Percentiles rank a stretch among this genome's conserved stretches.
Conservation (phyloP, 2,329 filamentous ascomycete species). For the Orbilia oligospora region DNA sequence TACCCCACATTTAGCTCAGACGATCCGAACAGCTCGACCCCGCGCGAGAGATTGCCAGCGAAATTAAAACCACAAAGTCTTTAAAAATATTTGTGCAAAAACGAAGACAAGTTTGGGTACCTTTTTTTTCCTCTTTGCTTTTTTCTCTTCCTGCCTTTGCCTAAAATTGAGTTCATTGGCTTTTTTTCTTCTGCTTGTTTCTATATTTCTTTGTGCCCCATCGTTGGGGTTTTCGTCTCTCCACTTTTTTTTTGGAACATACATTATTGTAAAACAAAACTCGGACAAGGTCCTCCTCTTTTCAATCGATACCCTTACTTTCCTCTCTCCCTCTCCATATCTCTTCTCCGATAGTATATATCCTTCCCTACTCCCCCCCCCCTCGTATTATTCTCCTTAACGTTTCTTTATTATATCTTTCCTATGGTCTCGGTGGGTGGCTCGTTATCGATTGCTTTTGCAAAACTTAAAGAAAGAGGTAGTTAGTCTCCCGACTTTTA, state of each 20-base stretch:
- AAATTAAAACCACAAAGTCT: constrained; percentile 34
- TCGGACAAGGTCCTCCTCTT: constrained; percentile 38
- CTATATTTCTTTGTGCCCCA: constrained; percentile 48
- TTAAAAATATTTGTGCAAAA: constrained; percentile 60
- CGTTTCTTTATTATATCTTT: constrained; percentile 5
- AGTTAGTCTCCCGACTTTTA: not conserved
- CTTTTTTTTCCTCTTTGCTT: not conserved
- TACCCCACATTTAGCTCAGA: constrained; percentile 7
- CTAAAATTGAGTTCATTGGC: constrained; percentile 31
- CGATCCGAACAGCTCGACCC: constrained; percentile 12
- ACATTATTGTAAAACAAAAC: constrained; percentile 56
- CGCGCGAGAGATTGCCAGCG: constrained; percentile 7
- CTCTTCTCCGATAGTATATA: constrained; percentile 27
- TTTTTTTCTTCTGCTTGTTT: constrained; percentile 49
- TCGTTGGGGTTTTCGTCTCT: constrained; percentile 5
- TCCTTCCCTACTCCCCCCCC: not conserved
- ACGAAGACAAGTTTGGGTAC: constrained; percentile 61
- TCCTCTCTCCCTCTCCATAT: constrained; percentile 12
- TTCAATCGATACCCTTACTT: constrained; percentile 59
- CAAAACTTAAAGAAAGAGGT: constrained; percentile 10
- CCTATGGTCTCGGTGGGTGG: constrained; percentile 23
- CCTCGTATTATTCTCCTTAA: constrained; percentile 4
- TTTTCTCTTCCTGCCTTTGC: constrained; percentile 39
- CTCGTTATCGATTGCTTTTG: constrained; percentile 25
- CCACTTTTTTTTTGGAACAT: constrained; percentile 36